Base-by-base conservation (phyloP, 192 early-diverging fungal species). In the Rhizophagus clarus region DNA sequence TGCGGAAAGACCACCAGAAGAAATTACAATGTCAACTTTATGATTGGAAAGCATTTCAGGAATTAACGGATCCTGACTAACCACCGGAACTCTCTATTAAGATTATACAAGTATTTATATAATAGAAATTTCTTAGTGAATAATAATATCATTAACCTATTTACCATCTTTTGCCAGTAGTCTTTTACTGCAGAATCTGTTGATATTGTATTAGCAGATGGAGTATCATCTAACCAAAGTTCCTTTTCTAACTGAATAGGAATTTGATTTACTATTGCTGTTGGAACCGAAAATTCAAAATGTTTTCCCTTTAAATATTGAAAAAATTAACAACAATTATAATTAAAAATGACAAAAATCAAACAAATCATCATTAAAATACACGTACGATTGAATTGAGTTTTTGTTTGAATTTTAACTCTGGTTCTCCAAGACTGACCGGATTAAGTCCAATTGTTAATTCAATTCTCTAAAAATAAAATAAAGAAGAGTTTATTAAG, bases 51-150 rank as follows among this genome's bases (percentile, higher is more conserved):
- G 47, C 49, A 79, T 79, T 60, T 3, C 10, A 22, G 66, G 77
- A 17, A 79, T 79, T 60, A 79, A 79, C 7, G 77, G 67, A 61
- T 79, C 77, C 34, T 51, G 47, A 17, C 77, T 79, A 56, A 79
- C 67, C 14, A 70, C 77, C 4, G 77, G 77, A 45, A 61, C 61
- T 14, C 15, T 47, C 77, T 79, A 42, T 42, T 14, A 31, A 61
- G 34, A 74, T 51, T 45, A 40, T 2, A 34, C 11, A 74, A 61
- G 15, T 17, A 11, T 61, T 20, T 14, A 10, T 61, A 12, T 22
- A 37, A 61, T 31, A 22, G 20, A 61, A 28, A 61, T 61, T 28
- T 32, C 10, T 34, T 61, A 10, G 8, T 40, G 37, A 40, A 40
- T 40, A 40, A 51, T 12, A 24, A 73, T 34, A 40, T 11, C 0